Evolutionary conservation across 352 stramenopile species (phyloP), one percentile per base, ranked within the genome.

Genomic region (Pythium aphanidermatum): DNA sequence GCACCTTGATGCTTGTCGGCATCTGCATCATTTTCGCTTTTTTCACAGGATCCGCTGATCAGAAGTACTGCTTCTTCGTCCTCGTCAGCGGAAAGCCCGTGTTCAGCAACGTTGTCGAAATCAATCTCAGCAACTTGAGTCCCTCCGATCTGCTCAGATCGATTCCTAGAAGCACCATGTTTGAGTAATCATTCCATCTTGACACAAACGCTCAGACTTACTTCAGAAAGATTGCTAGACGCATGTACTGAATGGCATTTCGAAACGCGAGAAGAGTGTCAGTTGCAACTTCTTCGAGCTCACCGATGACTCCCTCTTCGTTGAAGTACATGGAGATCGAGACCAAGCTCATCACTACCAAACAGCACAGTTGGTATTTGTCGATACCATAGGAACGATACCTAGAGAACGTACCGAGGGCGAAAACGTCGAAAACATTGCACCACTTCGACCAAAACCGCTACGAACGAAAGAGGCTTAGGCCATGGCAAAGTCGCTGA

Each of bases 241-340:
- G 75, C 17, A 85, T 63, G 55, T 92, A 92, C 45, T 92, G 80
- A 25, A 90, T 67, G 2, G 75, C 68, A 44, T 90, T 92, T 16
- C 80, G 73, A 34, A 92, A 70, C 8, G 72, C 71, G 8, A 92
- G 56, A n/a, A 88, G 61, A 10, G 72, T 81, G 58, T 90, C 80
- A 3, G 75, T 68, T 25, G 77, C 74, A 25, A 92, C 74, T 51
- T 92, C 80, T 64, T 92, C 80, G n/a, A 92, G 60, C 44, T 92
- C 80, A 4, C 76, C 69, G 16, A 92, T 30, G 28, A 92, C 67
- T 20, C 76, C 72, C 62, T 92, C 71, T 58, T 92, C 74, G 29
- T 88, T 87, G 37, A 92, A 92, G 35, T 90, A 92, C 62, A 90
- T 81, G 28, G 61, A 67, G 19, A 92, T 67, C 0, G 80, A 92